Base-by-base conservation (phyloP, 495 filamentous ascomycete species). In the Neurospora sp. region DNA sequence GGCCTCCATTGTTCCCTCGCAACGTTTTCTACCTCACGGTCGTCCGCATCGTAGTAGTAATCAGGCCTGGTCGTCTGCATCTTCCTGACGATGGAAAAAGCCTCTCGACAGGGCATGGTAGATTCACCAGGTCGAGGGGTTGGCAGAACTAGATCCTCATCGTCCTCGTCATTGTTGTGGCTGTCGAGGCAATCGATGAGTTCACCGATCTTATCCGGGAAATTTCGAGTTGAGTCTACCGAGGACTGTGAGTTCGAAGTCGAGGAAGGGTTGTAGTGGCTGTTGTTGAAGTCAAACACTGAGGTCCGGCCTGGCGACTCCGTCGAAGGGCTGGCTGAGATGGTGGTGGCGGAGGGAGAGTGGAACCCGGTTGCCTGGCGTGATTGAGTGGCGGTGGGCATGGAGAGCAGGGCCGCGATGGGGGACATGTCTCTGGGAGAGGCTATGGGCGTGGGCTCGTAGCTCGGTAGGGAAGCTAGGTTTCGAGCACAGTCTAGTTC, bases 61-160 rank as follows among this genome's bases (percentile, higher is more conserved):
- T 76, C 78, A 0, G 77, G 76, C 3, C 72, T 11, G 27, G 42
- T 73, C 0, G 76, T 69, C 18, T 66, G 54, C 23, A 66, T 16
- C 27, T 78, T 71, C 44, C 39, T 73, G 14, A 80, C 73, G 11
- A 79, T 80, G 0, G 69, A 35, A 48, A 73, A 80, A 1, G 78
- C 78, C 0, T 79, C 77, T 9, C 77, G 75, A 44, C 78, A 80
- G 6, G 72, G 44, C 6, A 80, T 80, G 1, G 78, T 80, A 10
- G 78, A 80, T 69, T 80, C 78, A 27, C 76, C 78, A 0, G 70
- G 71, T 16, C 35, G 40, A 9, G 78, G 73, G 0, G 76, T 39
- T 0, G 78, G 78, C 2, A 79, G 69, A 16, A 72, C 69, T 16
- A 70, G 71, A 37, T 76, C 75, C 41, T 72, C 66, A 18, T 70